A percentile compares a stretch with the other conserved stretches of the same genome.
phyloP scores from a whole-genome alignment of 805 yeast genomes.

The Starmerella lactis-condensi region DNA sequence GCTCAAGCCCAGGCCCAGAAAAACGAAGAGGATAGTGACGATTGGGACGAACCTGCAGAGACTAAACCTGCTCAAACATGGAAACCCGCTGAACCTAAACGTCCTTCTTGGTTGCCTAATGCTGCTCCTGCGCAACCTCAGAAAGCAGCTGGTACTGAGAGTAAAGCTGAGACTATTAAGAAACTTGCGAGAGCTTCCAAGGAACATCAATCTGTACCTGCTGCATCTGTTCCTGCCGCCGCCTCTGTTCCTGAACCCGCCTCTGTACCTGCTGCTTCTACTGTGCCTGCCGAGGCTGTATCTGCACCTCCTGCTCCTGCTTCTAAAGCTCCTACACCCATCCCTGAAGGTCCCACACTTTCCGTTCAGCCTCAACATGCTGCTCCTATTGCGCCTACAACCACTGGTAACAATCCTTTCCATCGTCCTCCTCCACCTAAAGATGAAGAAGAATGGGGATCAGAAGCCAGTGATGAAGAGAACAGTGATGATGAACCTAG shows the following conservation, averaged over 20 bases:
- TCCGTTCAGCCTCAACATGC: conserved; percentile 4
- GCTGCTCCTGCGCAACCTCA: conserved; percentile 1
- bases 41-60: conserved; percentile 14
- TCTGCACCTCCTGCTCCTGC: conserved; percentile 7
- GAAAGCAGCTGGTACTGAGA: not conserved
- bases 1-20: conserved; percentile 15
- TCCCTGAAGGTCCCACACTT: conserved; percentile 5
- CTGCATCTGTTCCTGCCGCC: conserved; percentile 5
- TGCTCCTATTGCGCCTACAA: conserved; percentile 4
- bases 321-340: conserved; percentile 6
- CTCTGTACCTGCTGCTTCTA: conserved; percentile 5
- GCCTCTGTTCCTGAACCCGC: conserved; percentile 10
- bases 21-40: conserved; percentile 17
- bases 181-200: conserved; percentile 1
- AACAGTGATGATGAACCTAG: conserved; percentile 19
- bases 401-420: conserved; percentile 10
- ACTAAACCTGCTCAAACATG: conserved; percentile 6
- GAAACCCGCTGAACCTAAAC: conserved; percentile 7
- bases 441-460: conserved; percentile 21
- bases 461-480: conserved; percentile 20
- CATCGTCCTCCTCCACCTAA: conserved; percentile 13
- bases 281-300: conserved; percentile 3
- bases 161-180: not conserved
- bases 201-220: not conserved
- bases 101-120: conserved; percentile 14